Evolutionary conservation across 805 yeast species (phyloP).

Genomic region (Debaryomyces castellii): DNA sequence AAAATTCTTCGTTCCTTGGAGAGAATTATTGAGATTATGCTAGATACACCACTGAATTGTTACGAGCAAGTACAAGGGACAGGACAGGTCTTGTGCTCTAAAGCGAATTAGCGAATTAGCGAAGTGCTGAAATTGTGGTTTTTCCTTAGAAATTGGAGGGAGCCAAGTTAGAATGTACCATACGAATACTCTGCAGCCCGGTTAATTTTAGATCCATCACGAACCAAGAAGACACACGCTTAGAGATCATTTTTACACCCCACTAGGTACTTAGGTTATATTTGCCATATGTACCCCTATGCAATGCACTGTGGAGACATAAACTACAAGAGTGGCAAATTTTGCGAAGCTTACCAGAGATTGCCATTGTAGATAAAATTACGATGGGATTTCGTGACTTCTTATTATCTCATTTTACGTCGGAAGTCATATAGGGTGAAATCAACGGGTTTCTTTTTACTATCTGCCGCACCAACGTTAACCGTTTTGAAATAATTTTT

Average conservation of each 20-base stretch:
- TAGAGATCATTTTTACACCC: too few relatives aligned
- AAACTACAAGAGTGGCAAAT: neutral
- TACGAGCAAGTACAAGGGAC: too few relatives aligned
- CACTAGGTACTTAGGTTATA: neutral
- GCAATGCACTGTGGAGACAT: neutral
- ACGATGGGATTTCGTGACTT: neutral
- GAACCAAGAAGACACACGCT: too few relatives aligned
- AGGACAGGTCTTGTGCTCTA: too few relatives aligned
- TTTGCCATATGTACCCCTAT: neutral
- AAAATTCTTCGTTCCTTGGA: neutral
- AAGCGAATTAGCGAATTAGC: too few relatives aligned
- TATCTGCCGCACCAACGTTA: neutral
- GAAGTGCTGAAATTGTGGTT: too few relatives aligned
- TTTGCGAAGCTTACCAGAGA: neutral
- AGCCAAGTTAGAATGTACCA: too few relatives aligned
- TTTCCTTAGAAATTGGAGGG: too few relatives aligned
- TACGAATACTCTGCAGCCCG: too few relatives aligned
- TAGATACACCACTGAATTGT: neutral
- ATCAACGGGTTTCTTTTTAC: neutral
- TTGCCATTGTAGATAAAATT: neutral
- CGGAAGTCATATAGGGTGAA: neutral
- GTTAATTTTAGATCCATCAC: too few relatives aligned
- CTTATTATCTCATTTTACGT: neutral
- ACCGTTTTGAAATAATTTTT: neutral
- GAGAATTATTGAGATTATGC: too few relatives aligned